Conservation (phyloP, 352 stramenopile genomes). For the Globisporangium iwayamae region DNA sequence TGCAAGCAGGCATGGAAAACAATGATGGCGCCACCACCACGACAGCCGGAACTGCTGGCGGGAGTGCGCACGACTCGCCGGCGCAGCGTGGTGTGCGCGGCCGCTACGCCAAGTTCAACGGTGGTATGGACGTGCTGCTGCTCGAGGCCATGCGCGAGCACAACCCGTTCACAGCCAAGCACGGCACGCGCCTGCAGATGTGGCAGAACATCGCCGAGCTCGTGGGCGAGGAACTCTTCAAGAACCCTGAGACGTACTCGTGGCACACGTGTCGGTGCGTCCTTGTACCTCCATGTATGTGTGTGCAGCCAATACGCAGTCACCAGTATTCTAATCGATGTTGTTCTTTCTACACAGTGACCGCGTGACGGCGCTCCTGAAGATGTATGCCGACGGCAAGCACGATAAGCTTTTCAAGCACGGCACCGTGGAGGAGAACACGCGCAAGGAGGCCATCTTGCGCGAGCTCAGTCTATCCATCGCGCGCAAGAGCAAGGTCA, state of each 20-base stretch:
- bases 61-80: not conserved
- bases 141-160: constrained; percentile 64
- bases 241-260: constrained; percentile 69
- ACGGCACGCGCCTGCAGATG: constrained; percentile 80
- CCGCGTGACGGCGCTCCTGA: constrained; percentile 71
- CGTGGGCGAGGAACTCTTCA: constrained; percentile 54
- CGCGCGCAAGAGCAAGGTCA: constrained; percentile 44
- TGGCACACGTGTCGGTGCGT: constrained; percentile 82
- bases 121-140: constrained; percentile 72
- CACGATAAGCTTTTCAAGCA: constrained; percentile 85
- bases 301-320: not conserved
- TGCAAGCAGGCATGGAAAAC: not conserved
- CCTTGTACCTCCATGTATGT: too few species aligned
- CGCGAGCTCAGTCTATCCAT: constrained; percentile 53
- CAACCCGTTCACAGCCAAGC: constrained; percentile 80
- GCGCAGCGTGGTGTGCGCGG: constrained; percentile 40
- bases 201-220: constrained; percentile 71
- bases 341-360: constrained; percentile 28
- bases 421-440: constrained; percentile 63
- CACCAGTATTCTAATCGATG: not conserved
- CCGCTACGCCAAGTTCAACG: constrained; percentile 80
- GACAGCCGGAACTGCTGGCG: too few species aligned
- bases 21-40: not conserved
- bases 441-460: constrained; percentile 63
- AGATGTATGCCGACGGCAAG: constrained; percentile 75